These are phyloP conservation scores for Populus hybrid DNA, from an alignment of 441 rosid species.

Conservation along the genomic window DNA sequence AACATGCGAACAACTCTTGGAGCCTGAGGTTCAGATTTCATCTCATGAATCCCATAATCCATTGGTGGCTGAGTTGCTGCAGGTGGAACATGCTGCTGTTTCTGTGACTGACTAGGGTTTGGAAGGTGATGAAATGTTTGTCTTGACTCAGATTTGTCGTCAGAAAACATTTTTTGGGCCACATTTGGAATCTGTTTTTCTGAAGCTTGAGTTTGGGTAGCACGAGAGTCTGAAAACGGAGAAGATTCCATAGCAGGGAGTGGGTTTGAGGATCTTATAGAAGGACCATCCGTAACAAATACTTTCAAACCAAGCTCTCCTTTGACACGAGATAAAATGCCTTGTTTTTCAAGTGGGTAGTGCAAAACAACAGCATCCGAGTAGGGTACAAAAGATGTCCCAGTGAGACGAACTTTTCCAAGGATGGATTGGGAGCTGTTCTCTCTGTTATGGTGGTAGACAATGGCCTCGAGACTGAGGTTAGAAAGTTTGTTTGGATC, in stretches of 20 bases:
- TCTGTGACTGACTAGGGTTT: slow-evolving; percentile 27
- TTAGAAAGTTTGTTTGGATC: slow-evolving; percentile 54
- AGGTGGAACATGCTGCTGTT: slow-evolving; percentile 25
- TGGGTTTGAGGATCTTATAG: slow-evolving; percentile 48
- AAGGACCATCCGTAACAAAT: slow-evolving; percentile 63
- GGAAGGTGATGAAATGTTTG: slow-evolving; percentile 60
- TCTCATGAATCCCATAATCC: slow-evolving; percentile 46
- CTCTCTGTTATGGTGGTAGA: slow-evolving; percentile 45
- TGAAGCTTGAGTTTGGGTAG: slow-evolving; percentile 25
- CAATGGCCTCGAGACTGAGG: slow-evolving; percentile 61
- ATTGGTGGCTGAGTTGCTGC: slow-evolving; percentile 28
- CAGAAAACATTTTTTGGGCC: slow-evolving; percentile 22
- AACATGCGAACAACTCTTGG: slow-evolving; percentile 40
- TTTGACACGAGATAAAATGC: slow-evolving; percentile 53
- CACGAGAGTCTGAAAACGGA: slow-evolving; percentile 26
- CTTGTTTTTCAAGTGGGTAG: slow-evolving; percentile 76
- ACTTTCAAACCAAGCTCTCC: slow-evolving; percentile 87
- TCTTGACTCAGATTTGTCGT: slow-evolving; percentile 37
- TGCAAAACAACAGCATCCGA: slow-evolving; percentile 78
- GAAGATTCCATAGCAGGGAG: slow-evolving; percentile 53
- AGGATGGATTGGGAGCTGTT: slow-evolving; percentile 51
- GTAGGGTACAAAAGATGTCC: slow-evolving; percentile 70
- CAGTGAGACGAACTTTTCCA: slow-evolving; percentile 71
- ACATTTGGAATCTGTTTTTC: slow-evolving; percentile 17
- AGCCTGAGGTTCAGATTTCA: slow-evolving; percentile 50